A percentile compares a stretch with the other conserved stretches of the same genome.
Conservation (phyloP, 148 eudicot genomes). For the Silene latifolia region DNA sequence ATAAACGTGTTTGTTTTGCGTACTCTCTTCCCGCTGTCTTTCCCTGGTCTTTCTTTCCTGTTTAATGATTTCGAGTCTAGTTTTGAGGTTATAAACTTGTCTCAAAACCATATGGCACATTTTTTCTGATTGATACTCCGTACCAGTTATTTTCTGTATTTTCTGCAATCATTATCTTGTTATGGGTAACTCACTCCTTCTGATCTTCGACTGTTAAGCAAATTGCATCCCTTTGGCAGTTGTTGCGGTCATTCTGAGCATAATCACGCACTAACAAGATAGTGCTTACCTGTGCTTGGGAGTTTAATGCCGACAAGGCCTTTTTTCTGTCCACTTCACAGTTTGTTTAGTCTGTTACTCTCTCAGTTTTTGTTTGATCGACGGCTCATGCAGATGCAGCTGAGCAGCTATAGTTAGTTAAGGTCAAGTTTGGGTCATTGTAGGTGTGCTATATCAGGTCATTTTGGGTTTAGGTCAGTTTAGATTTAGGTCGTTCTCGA, state of each 20-base stretch:
- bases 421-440: neutral
- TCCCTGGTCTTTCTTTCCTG: neutral
- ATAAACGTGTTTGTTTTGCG: neutral
- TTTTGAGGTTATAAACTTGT: neutral
- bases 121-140: no score
- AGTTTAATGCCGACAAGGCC: no score
- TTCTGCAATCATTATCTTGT: neutral
- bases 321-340: neutral
- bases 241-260: neutral
- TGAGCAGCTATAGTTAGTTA: no score
- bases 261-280: neutral
- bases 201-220: neutral
- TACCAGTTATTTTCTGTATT: neutral
- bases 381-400: neutral
- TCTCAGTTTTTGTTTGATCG: neutral
- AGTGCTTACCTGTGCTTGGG: neutral
- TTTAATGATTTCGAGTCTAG: neutral
- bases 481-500: neutral
- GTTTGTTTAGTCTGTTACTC: neutral
- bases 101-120: no score
- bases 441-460: neutral
- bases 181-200: neutral
- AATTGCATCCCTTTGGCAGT: neutral
- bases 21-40: neutral
- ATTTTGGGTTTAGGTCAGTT: neutral